Base-by-base conservation (phyloP, 495 filamentous ascomycete species). In the Filosporella fistucella region DNA sequence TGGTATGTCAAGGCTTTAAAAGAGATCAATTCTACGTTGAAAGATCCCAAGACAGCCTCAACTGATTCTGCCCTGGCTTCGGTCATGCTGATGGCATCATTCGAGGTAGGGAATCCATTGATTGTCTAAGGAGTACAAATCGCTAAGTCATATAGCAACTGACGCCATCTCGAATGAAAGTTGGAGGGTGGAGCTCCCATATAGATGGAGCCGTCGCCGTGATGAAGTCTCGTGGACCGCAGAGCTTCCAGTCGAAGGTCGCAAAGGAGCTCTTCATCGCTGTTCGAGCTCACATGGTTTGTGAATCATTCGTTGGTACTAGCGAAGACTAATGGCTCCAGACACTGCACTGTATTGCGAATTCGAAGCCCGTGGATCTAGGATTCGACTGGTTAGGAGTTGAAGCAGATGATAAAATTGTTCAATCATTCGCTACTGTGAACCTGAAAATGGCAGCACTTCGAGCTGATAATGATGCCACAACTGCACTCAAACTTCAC, bases 41-140 rank as follows among this genome's bases (percentile, higher is more conserved):
- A 67, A 37, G 65, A 74, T 28, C 69, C 73, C 26, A 51, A 67
- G 10, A 61, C 64, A 33, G 64, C 66, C 25, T 59, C 64, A 46
- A 63, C 72, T 22, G 76, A 85, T 46, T 66, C 71, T 23, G 76
- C 77, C 6, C 57, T 87, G n/a, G 74, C 79, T 29, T 69, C 80
- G 0, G 75, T 85, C 7, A 64, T 87, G 41, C 52, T 84, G 14
- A 63, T 85, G 45, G 77, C 75, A 0, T 68, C 77, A 11, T 86
- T 79, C 45, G 81, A 86, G 71, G 80, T 83, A 57, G 37, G 66
- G 59, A 4, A n/a, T 20, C 11, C 32, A 9, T 17, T 9, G 23
- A 6, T 12, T 4, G n/a, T n/a, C 9, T 17, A 16, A n/a, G 11
- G 2, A 10, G 16, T n/a, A 13, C 1, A 13, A 4, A 3, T 12